These are phyloP conservation scores for Entoloma clypeatum DNA, from an alignment of 1,284 basidiomycete genomes.

Conservation along the genomic window DNA sequence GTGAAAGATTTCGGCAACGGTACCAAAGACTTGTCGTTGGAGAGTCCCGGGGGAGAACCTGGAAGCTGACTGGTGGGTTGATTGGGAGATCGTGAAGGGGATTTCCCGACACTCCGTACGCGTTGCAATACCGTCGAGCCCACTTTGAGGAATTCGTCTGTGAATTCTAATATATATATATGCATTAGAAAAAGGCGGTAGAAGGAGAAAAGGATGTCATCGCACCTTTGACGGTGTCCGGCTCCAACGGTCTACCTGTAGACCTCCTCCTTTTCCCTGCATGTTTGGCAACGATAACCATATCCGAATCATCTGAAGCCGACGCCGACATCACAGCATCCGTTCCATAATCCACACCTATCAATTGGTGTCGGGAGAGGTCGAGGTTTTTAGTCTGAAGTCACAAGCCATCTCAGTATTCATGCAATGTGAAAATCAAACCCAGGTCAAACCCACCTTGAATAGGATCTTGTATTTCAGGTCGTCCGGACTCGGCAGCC, in stretches of 20 bases:
- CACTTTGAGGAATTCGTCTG: slow-evolving; percentile 20
- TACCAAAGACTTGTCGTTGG: no score
- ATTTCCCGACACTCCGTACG: slow-evolving; percentile 22
- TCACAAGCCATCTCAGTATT: no score
- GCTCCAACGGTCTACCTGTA: no score
- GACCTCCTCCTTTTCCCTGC: slow-evolving; percentile 3
- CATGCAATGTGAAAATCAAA: not conserved
- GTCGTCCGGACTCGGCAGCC: slow-evolving; percentile 84
- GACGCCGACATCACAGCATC: slow-evolving; percentile 30
- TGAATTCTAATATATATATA: slow-evolving; percentile 19
- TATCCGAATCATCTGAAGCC: slow-evolving; percentile 29
- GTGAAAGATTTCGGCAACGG: no score
- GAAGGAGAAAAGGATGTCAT: slow-evolving; percentile 30
- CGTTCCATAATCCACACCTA: no score
- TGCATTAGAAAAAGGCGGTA: no score
- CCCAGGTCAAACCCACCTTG: slow-evolving; percentile 51
- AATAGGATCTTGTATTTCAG: slow-evolving; percentile 79
- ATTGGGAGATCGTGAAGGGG: slow-evolving; percentile 18
- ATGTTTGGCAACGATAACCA: slow-evolving; percentile 12
- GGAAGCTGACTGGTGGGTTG: no score
- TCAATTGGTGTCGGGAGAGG: no score
- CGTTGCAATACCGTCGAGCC: slow-evolving; percentile 22
- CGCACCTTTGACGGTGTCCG: slow-evolving; percentile 20
- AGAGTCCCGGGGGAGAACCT: no score
- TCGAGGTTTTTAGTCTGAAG: slow-evolving; percentile 42